Evolutionary conservation across 139 green algal species (phyloP).

Genomic region (Haematococcus lacustris): DNA sequence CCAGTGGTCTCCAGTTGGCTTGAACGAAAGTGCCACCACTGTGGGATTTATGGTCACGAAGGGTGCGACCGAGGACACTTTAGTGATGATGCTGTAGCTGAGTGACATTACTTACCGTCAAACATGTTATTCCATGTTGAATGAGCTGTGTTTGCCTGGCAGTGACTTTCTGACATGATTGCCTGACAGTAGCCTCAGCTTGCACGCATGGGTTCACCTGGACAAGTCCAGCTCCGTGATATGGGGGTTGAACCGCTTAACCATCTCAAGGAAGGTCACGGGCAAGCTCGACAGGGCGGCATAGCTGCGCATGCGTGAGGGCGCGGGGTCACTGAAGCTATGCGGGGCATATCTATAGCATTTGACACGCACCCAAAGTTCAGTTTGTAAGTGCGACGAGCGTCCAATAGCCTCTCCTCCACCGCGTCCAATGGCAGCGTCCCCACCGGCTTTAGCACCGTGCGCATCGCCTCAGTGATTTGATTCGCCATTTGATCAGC

Average conservation of each 20-base stretch:
- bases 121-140: no score
- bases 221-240: constrained; percentile 69
- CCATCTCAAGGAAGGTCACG: constrained; percentile 37
- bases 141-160: no score
- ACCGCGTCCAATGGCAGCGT: constrained; percentile 28
- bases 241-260: constrained; percentile 55
- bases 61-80: no score
- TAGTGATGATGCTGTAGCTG: no score
- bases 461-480: background rate
- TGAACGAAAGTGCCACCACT: no score
- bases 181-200: no score
- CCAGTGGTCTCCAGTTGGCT: no score
- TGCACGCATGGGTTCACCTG: constrained; percentile 32
- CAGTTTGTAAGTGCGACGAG: constrained; percentile 52
- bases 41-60: no score
- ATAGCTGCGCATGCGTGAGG: constrained; percentile 33
- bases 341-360: background rate
- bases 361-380: constrained; percentile 47
- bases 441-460: constrained; percentile 11
- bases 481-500: constrained; percentile 2
- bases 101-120: no score
- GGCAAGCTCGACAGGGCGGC: constrained; percentile 43
- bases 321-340: background rate
- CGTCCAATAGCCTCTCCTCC: constrained; percentile 54
- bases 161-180: no score